A percentile compares a stretch with the other conserved stretches of the same genome.
phyloP scores from a whole-genome alignment of 2,329 filamentous ascomycete species.

The Colletotrichum scovillei region DNA sequence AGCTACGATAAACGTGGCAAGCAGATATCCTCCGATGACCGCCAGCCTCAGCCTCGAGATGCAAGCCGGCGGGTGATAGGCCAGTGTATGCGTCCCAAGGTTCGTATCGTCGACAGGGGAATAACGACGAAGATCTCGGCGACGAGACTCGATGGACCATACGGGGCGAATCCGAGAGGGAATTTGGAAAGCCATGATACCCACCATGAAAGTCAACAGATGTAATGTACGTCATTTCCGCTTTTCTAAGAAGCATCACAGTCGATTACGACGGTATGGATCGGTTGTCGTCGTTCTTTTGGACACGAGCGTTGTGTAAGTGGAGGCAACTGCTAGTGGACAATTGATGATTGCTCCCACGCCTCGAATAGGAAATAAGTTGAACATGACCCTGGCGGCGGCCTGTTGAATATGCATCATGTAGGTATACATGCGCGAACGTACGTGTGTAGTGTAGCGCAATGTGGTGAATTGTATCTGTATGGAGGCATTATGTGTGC shows the following conservation, averaged over 20 bases:
- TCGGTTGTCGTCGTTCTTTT: slow-evolving; percentile 1
- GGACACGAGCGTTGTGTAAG: neutral
- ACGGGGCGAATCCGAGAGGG: neutral
- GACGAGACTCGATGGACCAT: neutral
- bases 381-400: neutral
- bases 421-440: slow-evolving; percentile 14
- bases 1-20: slow-evolving; percentile 49
- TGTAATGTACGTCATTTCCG: slow-evolving; percentile 8
- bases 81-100: neutral
- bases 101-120: neutral
- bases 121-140: neutral
- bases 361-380: neutral
- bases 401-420: neutral
- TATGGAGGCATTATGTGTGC: slow-evolving; percentile 38
- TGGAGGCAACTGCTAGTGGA: neutral
- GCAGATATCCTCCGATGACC: slow-evolving; percentile 37
- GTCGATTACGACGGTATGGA: neutral
- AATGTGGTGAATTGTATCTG: slow-evolving; percentile 35
- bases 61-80: slow-evolving; percentile 2
- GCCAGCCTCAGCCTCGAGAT: slow-evolving; percentile 10
- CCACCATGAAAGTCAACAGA: neutral
- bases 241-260: neutral
- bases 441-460: slow-evolving; percentile 24
- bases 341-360: neutral
- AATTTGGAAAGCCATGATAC: neutral